Conservation (phyloP, 2,329 filamentous ascomycete genomes). For the Curvularia spicifera region DNA sequence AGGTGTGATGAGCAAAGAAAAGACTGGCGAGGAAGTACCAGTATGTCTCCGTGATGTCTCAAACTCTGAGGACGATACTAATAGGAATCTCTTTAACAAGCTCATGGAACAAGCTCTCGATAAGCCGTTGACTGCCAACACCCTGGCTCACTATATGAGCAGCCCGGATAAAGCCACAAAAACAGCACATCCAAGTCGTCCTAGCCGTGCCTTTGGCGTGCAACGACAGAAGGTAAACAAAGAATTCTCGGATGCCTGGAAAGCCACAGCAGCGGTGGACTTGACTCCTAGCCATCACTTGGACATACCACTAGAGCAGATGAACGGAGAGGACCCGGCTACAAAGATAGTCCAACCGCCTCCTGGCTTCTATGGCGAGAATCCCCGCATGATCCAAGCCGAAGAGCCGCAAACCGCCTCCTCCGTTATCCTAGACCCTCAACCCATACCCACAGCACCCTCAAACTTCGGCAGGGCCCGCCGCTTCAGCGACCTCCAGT, state of each 20-base stretch:
- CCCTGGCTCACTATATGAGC: slow-evolving; percentile 24
- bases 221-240: neutral
- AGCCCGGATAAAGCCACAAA: slow-evolving; percentile 7
- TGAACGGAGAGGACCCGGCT: neutral
- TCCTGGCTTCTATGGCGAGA: slow-evolving; percentile 17
- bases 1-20: neutral
- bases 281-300: neutral
- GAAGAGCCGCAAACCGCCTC: slow-evolving; percentile 4
- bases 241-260: neutral
- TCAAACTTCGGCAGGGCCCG: slow-evolving; percentile 3
- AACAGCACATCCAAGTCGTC: neutral
- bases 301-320: neutral
- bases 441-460: slow-evolving; percentile 2
- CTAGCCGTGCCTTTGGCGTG: neutral
- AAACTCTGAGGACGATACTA: slow-evolving; percentile 2
- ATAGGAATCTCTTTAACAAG: slow-evolving; percentile 24
- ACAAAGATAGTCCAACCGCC: slow-evolving; percentile 18
- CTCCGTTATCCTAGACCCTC: neutral
- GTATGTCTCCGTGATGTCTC: slow-evolving; percentile 9
- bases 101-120: slow-evolving; percentile 30
- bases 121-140: slow-evolving; percentile 31
- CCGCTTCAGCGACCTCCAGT: slow-evolving; percentile 9
- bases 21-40: slow-evolving; percentile 2
- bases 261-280: neutral
- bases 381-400: slow-evolving; percentile 12